Conservation (phyloP, 2,329 filamentous ascomycete species). For the Clonostachys rhizophaga region DNA sequence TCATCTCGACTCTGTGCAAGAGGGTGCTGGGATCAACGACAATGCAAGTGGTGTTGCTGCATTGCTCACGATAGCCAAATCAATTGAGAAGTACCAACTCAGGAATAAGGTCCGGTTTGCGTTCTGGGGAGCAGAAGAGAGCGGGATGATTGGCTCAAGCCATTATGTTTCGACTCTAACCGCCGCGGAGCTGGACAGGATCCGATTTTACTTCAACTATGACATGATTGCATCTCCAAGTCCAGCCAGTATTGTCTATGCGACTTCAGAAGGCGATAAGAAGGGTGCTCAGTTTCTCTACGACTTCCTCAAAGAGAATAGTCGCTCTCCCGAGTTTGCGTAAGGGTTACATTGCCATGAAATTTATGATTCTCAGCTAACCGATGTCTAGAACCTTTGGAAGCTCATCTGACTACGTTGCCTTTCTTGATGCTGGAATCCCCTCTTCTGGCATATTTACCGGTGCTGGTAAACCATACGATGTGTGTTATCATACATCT, state of each 20-base stretch:
- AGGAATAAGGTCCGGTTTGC: constrained; percentile 42
- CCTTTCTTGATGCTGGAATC: constrained; percentile 27
- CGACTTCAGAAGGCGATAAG: constrained; percentile 17
- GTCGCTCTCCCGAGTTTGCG: constrained; percentile 15
- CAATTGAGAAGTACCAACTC: constrained; percentile 49
- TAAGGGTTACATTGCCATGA: no score
- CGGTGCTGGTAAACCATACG: constrained; percentile 20
- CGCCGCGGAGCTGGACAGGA: constrained; percentile 34
- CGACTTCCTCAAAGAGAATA: constrained; percentile 19
- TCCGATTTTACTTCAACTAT: constrained; percentile 60
- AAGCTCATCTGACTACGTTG: constrained; percentile 27
- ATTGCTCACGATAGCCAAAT: constrained; percentile 53
- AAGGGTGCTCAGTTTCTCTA: constrained; percentile 19
- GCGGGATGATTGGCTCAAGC: constrained; percentile 23
- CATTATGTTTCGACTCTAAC: constrained; percentile 20
- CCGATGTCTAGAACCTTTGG: constrained; percentile 15
- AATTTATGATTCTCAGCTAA: background rate
- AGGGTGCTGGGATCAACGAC: constrained; percentile 56
- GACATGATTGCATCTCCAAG: constrained; percentile 50
- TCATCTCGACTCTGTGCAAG: constrained; percentile 35
- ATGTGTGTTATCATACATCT: constrained; percentile 30
- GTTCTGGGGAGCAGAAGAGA: constrained; percentile 33
- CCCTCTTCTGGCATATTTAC: constrained; percentile 29
- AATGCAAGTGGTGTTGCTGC: constrained; percentile 56
- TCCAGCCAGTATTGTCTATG: constrained; percentile 22